Percentiles rank a stretch among this genome's conserved stretches.
phyloP scores from a whole-genome alignment of 495 filamentous ascomycete genomes.

The Aspergillus panamensis region DNA sequence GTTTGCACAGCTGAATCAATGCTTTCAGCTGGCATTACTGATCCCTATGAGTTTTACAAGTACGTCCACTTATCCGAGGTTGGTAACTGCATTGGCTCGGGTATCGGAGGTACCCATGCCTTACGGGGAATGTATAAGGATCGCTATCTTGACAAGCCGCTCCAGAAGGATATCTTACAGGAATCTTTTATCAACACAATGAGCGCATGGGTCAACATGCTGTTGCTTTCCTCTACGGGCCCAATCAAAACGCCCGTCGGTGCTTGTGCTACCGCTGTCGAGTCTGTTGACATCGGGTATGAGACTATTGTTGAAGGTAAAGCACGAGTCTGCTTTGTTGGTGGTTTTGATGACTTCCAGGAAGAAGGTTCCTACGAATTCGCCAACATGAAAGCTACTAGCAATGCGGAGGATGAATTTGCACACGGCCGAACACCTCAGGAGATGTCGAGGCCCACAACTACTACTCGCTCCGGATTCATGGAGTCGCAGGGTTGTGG shows the following conservation, averaged over 20 bases:
- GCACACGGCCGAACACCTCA: slow-evolving; percentile 90
- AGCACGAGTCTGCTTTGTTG: slow-evolving; percentile 93
- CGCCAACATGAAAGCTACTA: slow-evolving; percentile 99
- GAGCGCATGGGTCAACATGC: slow-evolving; percentile 99
- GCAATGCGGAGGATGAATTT: slow-evolving; percentile 93
- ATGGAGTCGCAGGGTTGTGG: slow-evolving; percentile 99
- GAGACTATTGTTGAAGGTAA: slow-evolving; percentile 98
- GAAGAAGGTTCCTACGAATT: slow-evolving; percentile 99
- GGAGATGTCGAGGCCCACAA: slow-evolving; percentile 97
- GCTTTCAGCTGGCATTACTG: slow-evolving; percentile 91
- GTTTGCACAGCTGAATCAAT: slow-evolving; percentile 90
- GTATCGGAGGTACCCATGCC: slow-evolving; percentile 90
- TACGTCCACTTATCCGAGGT: slow-evolving; percentile 98
- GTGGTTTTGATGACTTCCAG: slow-evolving; percentile 98
- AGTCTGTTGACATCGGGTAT: slow-evolving; percentile 95
- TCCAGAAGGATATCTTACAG: slow-evolving; percentile 98
- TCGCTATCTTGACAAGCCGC: slow-evolving; percentile 91
- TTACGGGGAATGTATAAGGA: slow-evolving; percentile 98
- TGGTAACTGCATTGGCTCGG: slow-evolving; percentile 96
- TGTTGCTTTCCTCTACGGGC: slow-evolving; percentile 92
- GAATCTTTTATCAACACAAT: slow-evolving; percentile 99
- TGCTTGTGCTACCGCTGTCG: slow-evolving; percentile 94
- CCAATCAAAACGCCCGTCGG: slow-evolving; percentile 98
- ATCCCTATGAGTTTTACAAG: slow-evolving; percentile 99
- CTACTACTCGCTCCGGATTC: slow-evolving; percentile 94